Evolutionary conservation across 2,329 filamentous ascomycete species (phyloP).

Genomic region (Juglanconis oblonga): DNA sequence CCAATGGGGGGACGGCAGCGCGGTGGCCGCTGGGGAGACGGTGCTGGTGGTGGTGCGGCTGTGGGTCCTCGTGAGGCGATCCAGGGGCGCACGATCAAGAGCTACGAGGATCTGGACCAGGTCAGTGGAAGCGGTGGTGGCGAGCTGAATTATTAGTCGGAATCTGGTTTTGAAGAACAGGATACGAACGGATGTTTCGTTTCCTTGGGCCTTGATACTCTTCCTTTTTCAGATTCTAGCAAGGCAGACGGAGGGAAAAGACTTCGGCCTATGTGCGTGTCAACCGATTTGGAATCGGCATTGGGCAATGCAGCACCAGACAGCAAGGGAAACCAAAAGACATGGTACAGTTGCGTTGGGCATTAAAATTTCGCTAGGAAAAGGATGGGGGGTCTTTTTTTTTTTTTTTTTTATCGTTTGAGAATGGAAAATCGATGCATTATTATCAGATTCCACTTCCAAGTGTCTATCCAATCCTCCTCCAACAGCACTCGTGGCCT

Average conservation of each 20-base stretch:
- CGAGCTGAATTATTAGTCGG: slow-evolving; percentile 80
- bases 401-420: not conserved
- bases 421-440: slow-evolving; percentile 5
- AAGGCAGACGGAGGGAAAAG: too few relatives aligned
- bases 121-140: slow-evolving; percentile 70
- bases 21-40: slow-evolving; percentile 66
- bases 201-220: too few relatives aligned
- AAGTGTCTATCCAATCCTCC: too few relatives aligned
- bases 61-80: slow-evolving; percentile 89
- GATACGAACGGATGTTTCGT: not conserved
- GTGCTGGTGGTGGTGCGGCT: slow-evolving; percentile 68
- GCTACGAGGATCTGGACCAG: slow-evolving; percentile 95
- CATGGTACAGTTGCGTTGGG: not conserved
- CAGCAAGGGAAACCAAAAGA: not conserved
- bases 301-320: not conserved
- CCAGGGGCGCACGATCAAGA: slow-evolving; percentile 88
- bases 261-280: too few relatives aligned
- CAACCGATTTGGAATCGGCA: not conserved
- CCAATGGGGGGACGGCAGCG: slow-evolving; percentile 46
- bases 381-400: not conserved
- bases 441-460: not conserved
- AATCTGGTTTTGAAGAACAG: not conserved
- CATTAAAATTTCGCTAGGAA: not conserved
- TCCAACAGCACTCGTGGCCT: too few relatives aligned
- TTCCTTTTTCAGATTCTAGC: too few relatives aligned